Conservation (phyloP, 495 filamentous ascomycete species). For the Apodospora peruviana region DNA sequence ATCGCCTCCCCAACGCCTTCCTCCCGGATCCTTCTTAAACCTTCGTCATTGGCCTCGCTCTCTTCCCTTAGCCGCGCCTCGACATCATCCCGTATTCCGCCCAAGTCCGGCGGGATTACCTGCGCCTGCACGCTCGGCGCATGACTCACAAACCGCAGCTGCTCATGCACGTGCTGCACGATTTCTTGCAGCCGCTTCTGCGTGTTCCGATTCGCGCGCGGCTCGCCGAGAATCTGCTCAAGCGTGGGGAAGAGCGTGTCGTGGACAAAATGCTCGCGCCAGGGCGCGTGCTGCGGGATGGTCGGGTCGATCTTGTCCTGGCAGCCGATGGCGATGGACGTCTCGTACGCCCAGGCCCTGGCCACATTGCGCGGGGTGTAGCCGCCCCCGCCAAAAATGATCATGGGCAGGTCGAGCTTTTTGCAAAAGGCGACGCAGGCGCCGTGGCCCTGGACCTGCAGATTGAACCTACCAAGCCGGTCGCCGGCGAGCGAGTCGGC, state of each 20-base stretch:
- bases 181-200: slow-evolving; percentile 69
- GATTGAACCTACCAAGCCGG: slow-evolving; percentile 89
- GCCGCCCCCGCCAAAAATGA: slow-evolving; percentile 90
- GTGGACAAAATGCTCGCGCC: slow-evolving; percentile 77
- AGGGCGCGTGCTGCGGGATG: slow-evolving; percentile 67
- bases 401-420: slow-evolving; percentile 65
- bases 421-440: slow-evolving; percentile 87
- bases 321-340: slow-evolving; percentile 77
- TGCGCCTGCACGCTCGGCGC: slow-evolving; percentile 85
- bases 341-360: slow-evolving; percentile 94
- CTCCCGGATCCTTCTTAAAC: slow-evolving; percentile 34
- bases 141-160: slow-evolving; percentile 76
- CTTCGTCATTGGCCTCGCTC: slow-evolving; percentile 53
- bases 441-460: slow-evolving; percentile 90
- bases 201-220: slow-evolving; percentile 70
- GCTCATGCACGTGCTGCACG: slow-evolving; percentile 69
- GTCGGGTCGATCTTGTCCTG: slow-evolving; percentile 62
- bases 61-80: slow-evolving; percentile 74
- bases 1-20: slow-evolving; percentile 34
- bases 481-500: slow-evolving; percentile 94
- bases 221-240: slow-evolving; percentile 55
- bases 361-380: slow-evolving; percentile 98
- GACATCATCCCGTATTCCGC: slow-evolving; percentile 68
- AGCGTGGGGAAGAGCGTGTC: slow-evolving; percentile 76
- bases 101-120: slow-evolving; percentile 72